Evolutionary conservation across 108 stramenopile genomes (phyloP).

Genomic region (Epipyxis sp.): DNA sequence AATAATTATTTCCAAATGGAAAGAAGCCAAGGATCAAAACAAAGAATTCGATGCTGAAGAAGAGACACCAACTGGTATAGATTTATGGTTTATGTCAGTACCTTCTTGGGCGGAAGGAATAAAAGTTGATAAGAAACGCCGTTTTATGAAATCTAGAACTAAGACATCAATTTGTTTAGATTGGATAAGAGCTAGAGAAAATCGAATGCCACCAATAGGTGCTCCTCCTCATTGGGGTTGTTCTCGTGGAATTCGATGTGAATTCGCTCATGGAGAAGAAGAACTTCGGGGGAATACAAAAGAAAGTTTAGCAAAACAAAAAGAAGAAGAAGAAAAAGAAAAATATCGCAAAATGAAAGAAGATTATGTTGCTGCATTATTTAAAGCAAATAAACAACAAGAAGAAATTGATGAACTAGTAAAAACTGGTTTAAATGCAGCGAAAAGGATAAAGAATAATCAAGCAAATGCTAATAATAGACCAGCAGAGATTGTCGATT

Average conservation of each 20-base stretch:
- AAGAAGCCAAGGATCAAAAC: conserved; percentile 61
- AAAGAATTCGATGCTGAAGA: conserved; percentile 44
- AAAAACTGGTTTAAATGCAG: not conserved
- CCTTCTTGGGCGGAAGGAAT: conserved; percentile 79
- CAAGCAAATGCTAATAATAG: too few relatives aligned
- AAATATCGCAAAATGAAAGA: not conserved
- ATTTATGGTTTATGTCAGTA: conserved; percentile 85
- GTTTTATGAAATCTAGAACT: conserved; percentile 61
- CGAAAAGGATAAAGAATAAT: too few relatives aligned
- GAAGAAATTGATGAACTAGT: not conserved
- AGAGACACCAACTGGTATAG: conserved; percentile 73
- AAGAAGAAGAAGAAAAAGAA: not conserved
- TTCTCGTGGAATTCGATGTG: conserved; percentile 44
- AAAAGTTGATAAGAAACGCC: conserved; percentile 62
- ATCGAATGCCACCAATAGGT: conserved; percentile 35
- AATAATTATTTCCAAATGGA: conserved; percentile 77
- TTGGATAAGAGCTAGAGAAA: conserved; percentile 42
- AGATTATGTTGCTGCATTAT: too few relatives aligned
- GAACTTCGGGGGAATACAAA: not conserved
- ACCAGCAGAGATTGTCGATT: too few relatives aligned
- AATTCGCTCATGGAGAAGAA: conserved; percentile 48
- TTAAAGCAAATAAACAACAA: too few relatives aligned
- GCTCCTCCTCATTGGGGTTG: conserved; percentile 41
- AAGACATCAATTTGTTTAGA: conserved; percentile 42
- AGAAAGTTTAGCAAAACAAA: not conserved